A percentile compares a stretch with the other conserved stretches of the same genome.
Evolutionary conservation across 192 early-diverging fungal genomes (phyloP).

Genomic region (Coemansia sp.): DNA sequence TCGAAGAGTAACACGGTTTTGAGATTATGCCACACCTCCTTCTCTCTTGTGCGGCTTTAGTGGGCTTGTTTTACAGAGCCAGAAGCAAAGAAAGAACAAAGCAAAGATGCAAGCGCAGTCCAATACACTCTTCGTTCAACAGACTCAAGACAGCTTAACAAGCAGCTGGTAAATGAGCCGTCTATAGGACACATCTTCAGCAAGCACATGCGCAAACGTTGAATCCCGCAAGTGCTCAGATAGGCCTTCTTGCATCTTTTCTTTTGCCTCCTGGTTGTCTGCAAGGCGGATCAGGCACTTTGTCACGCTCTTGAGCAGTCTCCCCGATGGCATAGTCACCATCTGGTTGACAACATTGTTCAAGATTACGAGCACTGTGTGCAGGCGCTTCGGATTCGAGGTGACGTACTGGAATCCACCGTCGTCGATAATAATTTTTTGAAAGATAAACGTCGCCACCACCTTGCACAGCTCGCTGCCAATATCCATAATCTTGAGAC

Average conservation of each 20-base stretch:
- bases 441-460: conserved; percentile 99
- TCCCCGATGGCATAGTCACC: conserved; percentile 77
- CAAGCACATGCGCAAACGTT: conserved; percentile 80
- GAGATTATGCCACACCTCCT: neutral
- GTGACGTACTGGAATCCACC: conserved; percentile 70
- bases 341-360: conserved; percentile 93
- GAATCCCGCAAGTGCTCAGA: conserved; percentile 86
- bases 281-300: conserved; percentile 90
- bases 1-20: conserved; percentile 1
- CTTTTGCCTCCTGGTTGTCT: conserved; percentile 89
- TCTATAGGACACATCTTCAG: conserved; percentile 90
- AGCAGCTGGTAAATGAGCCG: conserved; percentile 70
- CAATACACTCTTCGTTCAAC: conserved; percentile 3
- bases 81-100: neutral
- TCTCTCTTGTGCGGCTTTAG: neutral
- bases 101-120: neutral
- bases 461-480: conserved; percentile 96
- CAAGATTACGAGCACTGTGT: conserved; percentile 92
- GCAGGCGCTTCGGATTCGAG: conserved; percentile 69
- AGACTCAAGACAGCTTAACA: conserved; percentile 31
- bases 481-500: conserved; percentile 98
- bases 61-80: conserved; percentile 12
- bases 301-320: conserved; percentile 92
- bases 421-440: conserved; percentile 94
- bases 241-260: conserved; percentile 87